Evolutionary conservation across 2,329 filamentous ascomycete species (phyloP), one percentile per base, ranked within the genome.

Genomic region (Diaporthe sp.): DNA sequence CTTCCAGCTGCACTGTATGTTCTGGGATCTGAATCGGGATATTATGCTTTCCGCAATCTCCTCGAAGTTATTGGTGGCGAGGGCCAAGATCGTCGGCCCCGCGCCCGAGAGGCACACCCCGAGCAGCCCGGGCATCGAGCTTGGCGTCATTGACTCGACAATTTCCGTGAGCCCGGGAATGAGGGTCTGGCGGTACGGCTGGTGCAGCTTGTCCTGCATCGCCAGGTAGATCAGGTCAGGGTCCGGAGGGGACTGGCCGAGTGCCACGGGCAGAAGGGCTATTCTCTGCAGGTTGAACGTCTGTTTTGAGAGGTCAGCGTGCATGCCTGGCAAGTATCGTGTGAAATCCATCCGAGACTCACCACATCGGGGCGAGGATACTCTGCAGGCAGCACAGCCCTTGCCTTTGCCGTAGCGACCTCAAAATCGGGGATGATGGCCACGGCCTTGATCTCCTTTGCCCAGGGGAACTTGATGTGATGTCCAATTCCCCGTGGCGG

Each of bases 131-230:
- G 94, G 92, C 82, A 98, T 95, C 7, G 93, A 93, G 81, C 91
- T 90, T 38, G 96, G 97, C 15, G 94, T 98, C 87, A 98, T 96
- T 75, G 93, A 96, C 82, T 95, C 91, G 70, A 99, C 91, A 71
- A 99, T 96, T 82, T 98, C 94, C 22, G 94, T 93, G 74, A 99
- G 89, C 0, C 96, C 97, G 1, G 97, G 97, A 78, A 99, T 97
- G 76, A 99, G 90, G 2, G 90, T 93, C 85, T 97, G 93, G 71
- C 97, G 93, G 87, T 99, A 98, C 57, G 95, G 97, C 85, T 99
- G 97, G 86, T 99, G 97, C 76, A 99, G 92, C 85, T 96, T 97
- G 87, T 99, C 97, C 86, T 98, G 97, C 97, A 99, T 99, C 61
- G 96, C 96, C 64, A 97, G 92, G 86, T 97, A 97, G 83, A 99